Conservation (phyloP, 2,329 filamentous ascomycete genomes). For the Geosmithia morbida region DNA sequence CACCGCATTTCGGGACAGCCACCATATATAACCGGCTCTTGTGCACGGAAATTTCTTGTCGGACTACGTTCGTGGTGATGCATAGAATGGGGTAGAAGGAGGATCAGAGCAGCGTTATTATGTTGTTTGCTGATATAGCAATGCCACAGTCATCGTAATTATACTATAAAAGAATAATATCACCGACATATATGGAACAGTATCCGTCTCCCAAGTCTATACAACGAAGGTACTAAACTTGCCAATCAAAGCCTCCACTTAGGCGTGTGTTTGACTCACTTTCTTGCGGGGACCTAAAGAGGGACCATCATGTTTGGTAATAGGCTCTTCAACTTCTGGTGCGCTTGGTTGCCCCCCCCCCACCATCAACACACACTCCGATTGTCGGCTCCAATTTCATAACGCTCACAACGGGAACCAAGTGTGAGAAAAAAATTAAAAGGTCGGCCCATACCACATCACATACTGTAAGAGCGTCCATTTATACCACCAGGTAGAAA, state of each 20-base stretch:
- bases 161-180: too few relatives aligned
- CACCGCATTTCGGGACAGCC: too few relatives aligned
- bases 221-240: background rate
- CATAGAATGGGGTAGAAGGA: too few relatives aligned
- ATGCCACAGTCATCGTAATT: too few relatives aligned
- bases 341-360: background rate
- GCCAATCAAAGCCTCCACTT: background rate
- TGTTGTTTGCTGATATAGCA: too few relatives aligned
- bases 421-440: background rate
- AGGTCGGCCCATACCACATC: background rate
- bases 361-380: background rate
- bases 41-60: too few relatives aligned
- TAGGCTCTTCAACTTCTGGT: background rate
- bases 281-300: background rate
- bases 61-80: too few relatives aligned
- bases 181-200: background rate
- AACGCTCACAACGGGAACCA: background rate
- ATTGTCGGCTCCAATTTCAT: constrained; percentile 1
- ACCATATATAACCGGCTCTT: too few relatives aligned
- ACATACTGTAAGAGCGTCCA: background rate
- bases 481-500: background rate
- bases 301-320: background rate
- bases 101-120: too few relatives aligned
- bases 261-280: background rate
- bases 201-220: background rate